Evolutionary conservation across 345 rosid genomes (phyloP).

Genomic region (Lumnitzera racemosa): DNA sequence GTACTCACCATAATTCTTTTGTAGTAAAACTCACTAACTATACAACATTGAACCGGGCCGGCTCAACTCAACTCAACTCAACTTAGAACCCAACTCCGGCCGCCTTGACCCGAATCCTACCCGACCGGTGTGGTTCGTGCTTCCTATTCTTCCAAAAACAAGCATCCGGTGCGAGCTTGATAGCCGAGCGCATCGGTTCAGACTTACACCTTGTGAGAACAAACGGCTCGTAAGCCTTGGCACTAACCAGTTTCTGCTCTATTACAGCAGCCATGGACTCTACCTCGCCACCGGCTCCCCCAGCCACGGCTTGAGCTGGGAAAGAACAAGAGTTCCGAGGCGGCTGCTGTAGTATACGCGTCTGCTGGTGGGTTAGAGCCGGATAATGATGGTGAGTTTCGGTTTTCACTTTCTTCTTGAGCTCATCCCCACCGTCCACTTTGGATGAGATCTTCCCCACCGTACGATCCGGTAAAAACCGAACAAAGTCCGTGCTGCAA

Average conservation of each 20-base stretch:
- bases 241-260: conserved; percentile 51
- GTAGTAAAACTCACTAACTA: conserved; percentile 8
- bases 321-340: conserved; percentile 75
- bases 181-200: conserved; percentile 68
- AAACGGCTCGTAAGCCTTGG: conserved; percentile 54
- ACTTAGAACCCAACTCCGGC: conserved; percentile 60
- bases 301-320: conserved; percentile 47
- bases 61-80: conserved; percentile 13
- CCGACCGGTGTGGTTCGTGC: conserved; percentile 70
- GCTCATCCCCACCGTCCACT: conserved; percentile 24
- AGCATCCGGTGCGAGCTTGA: conserved; percentile 60
- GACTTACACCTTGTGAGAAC: conserved; percentile 84
- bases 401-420: conserved; percentile 33
- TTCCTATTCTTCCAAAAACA: conserved; percentile 91
- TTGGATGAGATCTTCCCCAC: conserved; percentile 22
- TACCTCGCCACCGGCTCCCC: conserved; percentile 8
- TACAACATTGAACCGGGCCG: conserved; percentile 7
- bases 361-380: conserved; percentile 13
- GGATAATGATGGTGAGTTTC: conserved; percentile 2
- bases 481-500: conserved; percentile 74
- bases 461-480: conserved; percentile 54
- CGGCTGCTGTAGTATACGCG: conserved; percentile 40
- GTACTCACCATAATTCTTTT: neutral
- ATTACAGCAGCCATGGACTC: conserved; percentile 34
- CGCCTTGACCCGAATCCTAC: conserved; percentile 54